Evolutionary conservation across 2,329 filamentous ascomycete genomes (phyloP), one percentile per base, ranked within the genome.

Genomic region (Penicillium sp.): DNA sequence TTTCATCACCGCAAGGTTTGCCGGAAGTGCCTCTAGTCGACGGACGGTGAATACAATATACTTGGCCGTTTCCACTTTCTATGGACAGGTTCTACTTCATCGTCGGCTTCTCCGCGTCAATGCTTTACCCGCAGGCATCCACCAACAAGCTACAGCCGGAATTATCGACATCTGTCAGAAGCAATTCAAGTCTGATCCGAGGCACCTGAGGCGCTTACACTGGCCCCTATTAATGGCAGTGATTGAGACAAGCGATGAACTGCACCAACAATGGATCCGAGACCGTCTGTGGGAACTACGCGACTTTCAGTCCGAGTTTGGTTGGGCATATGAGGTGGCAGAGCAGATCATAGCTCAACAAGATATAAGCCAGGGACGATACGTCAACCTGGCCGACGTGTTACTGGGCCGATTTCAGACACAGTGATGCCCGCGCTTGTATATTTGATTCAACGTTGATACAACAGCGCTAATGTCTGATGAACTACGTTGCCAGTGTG

Each of bases 1-100:
- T 13, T 67, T 70, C 18, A 57, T 69, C 27, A 68, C 66, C 3
- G 65, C 66, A 14, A 68, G 61, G 43, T 62, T 66, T 34, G 61
- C 66, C 13, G 59, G 59, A 1, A 44, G 56, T 1, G 52, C 59
- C 33, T 68, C 65, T 3, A 59, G 60, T 14, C 60, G 64, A 28
- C 66, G 68, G 34, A 65, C 67, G 2, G 53, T 70, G 14, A 64
- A 65, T 52, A 71, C 67, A 2, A 67, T 70, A 19, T 65, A 66
- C 36, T 60, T 68, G 55, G 66, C 61, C 2, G 65, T 67, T 8
- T 60, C 58, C 39, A 64, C 59, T n/a, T 67, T 68, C 28, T 68
- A 70, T 40, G 62, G 61, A 2, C 65, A 68, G 41, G 51, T 68
- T 2, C 49, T 71, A 9, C 61, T 64, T 28, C 66, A 68, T 30